Base-by-base conservation (phyloP, 2,329 filamentous ascomycete genomes). In the Claviceps spartinae region DNA sequence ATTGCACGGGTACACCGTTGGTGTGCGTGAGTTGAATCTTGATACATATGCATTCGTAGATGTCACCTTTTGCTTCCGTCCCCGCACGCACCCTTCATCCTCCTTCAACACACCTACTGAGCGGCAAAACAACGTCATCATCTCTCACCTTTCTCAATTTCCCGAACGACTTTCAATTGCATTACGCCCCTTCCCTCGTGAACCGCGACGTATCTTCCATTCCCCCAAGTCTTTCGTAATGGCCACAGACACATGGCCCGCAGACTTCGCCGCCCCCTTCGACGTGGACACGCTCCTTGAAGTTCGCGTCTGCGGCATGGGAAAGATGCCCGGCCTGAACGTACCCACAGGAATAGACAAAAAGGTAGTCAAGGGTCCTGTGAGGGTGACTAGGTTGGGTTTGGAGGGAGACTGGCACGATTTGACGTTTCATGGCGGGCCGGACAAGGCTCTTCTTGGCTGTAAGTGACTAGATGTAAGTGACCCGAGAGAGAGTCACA, bases 331-430 rank as follows among this genome's bases (percentile, higher is more conserved):
- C 3, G 73, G 72, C 0, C 67, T 80, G 2, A 68, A 68, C 13
- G 69, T 79, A 45, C 66, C 70, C 52, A 76, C 76, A 0, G 80
- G 76, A 1, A 84, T 83, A 54, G 73, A 78, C 65, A 82, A 82
- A 60, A 58, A 57, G 0, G 51, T 69, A 2, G 67, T 72, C 6
- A 36, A 63, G 2, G 73, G 68, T 0, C 71, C 72, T 0, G 66
- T 80, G 3, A 62, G 67, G 3, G 69, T 82, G 38, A 67, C 63
- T 2, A 67, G 64, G 20, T 58, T 73, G 2, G 81, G 81, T 0
- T 71, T 83, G 14, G 70, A 75, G 16, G 73, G 67, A 5, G 82
- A 85, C 54, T 78, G 83, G 59, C 81, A 84, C 53, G 79, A 82
- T 50, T 74, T 71, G 26, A 76, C 73, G 0, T 78, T 79, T 50